These are phyloP conservation scores for Rhamnella rubrinervis DNA, from an alignment of 331 rosid genomes.

Conservation along the genomic window DNA sequence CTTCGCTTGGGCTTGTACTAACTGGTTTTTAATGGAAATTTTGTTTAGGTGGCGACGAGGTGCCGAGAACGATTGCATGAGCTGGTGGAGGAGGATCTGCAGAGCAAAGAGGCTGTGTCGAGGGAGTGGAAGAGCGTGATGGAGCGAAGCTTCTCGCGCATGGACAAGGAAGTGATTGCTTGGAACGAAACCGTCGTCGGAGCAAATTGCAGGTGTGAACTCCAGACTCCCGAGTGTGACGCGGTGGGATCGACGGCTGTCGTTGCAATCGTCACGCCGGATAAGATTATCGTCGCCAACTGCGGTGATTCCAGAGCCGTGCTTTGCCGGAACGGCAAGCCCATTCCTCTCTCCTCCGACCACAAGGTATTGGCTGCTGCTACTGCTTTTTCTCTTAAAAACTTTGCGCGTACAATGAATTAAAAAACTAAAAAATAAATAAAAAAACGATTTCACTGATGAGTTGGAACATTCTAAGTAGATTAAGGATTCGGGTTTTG, in stretches of 20 bases:
- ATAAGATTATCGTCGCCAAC: constrained; percentile 55
- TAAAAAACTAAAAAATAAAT: too few species aligned
- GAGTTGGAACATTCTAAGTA: too few species aligned
- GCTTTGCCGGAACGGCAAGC: constrained; percentile 54
- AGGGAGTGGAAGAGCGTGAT: constrained; percentile 42
- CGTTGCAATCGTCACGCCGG: constrained; percentile 38
- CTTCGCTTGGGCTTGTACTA: neutral
- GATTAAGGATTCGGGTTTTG: too few species aligned
- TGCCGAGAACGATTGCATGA: constrained; percentile 56
- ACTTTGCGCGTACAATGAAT: neutral
- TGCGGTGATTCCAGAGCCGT: constrained; percentile 72
- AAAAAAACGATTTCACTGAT: too few species aligned
- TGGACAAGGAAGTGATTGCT: constrained; percentile 52
- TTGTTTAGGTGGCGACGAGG: constrained; percentile 47
- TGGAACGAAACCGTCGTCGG: constrained; percentile 27
- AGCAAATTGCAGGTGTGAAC: constrained; percentile 51
- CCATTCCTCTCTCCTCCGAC: constrained; percentile 56
- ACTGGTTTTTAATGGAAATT: neutral
- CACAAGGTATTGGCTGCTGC: constrained; percentile 47
- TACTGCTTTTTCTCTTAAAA: neutral
- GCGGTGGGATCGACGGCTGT: constrained; percentile 71
- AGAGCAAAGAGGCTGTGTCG: constrained; percentile 6
- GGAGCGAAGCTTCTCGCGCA: constrained; percentile 53
- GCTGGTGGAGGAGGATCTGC: constrained; percentile 52
- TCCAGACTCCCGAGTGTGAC: constrained; percentile 56